phyloP scores from a whole-genome alignment of 2,329 filamentous ascomycete species.

The Penicillium decumbens region DNA sequence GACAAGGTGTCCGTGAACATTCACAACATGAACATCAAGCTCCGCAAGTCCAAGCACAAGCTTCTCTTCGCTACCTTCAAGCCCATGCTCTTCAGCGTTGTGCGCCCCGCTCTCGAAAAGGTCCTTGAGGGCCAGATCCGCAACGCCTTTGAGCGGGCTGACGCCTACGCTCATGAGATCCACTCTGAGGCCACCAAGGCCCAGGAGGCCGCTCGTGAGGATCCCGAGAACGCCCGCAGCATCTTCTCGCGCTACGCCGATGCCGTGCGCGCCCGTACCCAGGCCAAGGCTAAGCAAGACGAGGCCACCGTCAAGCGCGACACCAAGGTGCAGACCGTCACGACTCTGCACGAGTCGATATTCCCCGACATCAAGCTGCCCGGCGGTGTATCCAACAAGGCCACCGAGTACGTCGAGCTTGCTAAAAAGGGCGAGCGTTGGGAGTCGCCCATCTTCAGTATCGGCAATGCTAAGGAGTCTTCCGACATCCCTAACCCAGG shows the following conservation, averaged over 20 bases:
- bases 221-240: constrained; percentile 71
- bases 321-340: constrained; percentile 74
- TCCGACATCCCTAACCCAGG: constrained; percentile 60
- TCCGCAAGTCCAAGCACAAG: constrained; percentile 95
- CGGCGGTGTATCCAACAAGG: constrained; percentile 85
- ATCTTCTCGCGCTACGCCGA: constrained; percentile 80
- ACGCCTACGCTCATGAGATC: constrained; percentile 67
- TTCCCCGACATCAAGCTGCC: constrained; percentile 85
- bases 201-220: constrained; percentile 58
- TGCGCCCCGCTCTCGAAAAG: constrained; percentile 81
- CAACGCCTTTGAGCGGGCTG: constrained; percentile 71
- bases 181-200: constrained; percentile 78
- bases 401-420: constrained; percentile 85
- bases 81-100: constrained; percentile 75
- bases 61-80: constrained; percentile 81
- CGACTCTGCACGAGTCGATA: constrained; percentile 83
- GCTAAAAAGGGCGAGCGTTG: constrained; percentile 85
- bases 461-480: constrained; percentile 72
- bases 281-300: constrained; percentile 74
- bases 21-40: constrained; percentile 76
- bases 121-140: constrained; percentile 84
- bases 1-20: constrained; percentile 81
- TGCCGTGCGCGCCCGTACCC: constrained; percentile 67
- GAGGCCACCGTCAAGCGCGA: constrained; percentile 54
- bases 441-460: constrained; percentile 89